Base-by-base conservation (phyloP, 805 yeast genomes). In the Kazachstania africana region DNA sequence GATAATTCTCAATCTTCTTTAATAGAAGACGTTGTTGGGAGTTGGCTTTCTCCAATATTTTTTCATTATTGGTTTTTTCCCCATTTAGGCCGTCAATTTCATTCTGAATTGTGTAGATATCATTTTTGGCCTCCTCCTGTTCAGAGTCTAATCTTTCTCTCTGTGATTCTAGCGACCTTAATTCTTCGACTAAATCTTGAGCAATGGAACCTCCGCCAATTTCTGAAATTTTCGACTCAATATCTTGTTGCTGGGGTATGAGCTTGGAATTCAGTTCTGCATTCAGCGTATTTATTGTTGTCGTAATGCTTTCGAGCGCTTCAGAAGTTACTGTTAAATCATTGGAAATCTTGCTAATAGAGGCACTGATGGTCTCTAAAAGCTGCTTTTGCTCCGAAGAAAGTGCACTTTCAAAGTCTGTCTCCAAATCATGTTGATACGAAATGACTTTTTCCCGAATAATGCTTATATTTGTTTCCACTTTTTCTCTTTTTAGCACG, bases 181-280 rank as follows among this genome's bases (percentile, higher is more conserved):
- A 19, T 10, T 19, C 22, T 19, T 19, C 22, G 9, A 8, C 10
- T 19, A 19, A 19, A 8, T 6, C 6, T 8, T 19, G 9, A 6
- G 10, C 10, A 10, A 8, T 19, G 10, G 22, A 19, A 19, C 6
- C 22, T 8, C 10, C 22, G 10, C 9, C 22, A n/a, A n/a, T n/a
- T 8, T 19, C 10, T 6, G 50, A 13, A 65, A 23, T 23, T n/a
- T 23, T 36, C 1, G 51, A 35, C 9, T 46, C 41, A 12, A 49
- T 27, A 14, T 45, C 53, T 13, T 34, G 34, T 15, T 44, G 39
- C 4, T 71, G 70, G 9, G 83, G 81, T 26, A 64, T 55, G 27
- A 75, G 59, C 31, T 67, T 75, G 19, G 75, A 73, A n/a, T 59
- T 53, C 25, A 82, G 49, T 37, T 76, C 84, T 3, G 78, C 63